Conservation (phyloP, 306 rosid species). For the Cucurbita ficifolia region DNA sequence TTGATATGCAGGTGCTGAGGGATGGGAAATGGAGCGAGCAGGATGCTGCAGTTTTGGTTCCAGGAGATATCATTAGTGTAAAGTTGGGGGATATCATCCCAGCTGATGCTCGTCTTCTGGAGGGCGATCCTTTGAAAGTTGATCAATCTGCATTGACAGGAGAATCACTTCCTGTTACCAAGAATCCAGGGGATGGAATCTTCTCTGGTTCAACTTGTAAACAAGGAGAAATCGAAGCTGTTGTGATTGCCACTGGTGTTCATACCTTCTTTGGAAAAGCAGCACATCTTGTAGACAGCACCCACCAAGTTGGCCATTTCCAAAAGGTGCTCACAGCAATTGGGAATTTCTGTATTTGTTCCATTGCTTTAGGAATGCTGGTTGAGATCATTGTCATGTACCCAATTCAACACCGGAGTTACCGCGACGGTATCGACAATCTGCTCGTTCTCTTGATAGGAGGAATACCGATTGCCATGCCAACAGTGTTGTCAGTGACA, state of each 20-base stretch:
- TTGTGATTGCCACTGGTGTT: constrained; percentile 91
- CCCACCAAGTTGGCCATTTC: constrained; percentile 94
- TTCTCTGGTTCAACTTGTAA: constrained; percentile 95
- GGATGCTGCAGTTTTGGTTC: constrained; percentile 91
- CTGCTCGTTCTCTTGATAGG: constrained; percentile 93
- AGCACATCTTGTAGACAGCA: constrained; percentile 92
- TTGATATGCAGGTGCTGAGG: constrained; percentile 56
- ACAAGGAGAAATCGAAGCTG: constrained; percentile 93
- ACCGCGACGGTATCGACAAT: constrained; percentile 82
- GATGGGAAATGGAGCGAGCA: constrained; percentile 84
- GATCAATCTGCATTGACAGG: constrained; percentile 95
- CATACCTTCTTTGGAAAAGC: constrained; percentile 97
- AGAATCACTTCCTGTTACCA: constrained; percentile 87
- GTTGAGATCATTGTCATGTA: constrained; percentile 87
- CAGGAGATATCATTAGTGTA: constrained; percentile 81
- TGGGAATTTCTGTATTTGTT: constrained; percentile 89
- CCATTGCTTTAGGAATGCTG: constrained; percentile 83
- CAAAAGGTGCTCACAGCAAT: constrained; percentile 81
- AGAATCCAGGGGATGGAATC: constrained; percentile 75
- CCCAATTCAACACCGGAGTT: constrained; percentile 75
- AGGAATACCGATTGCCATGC: constrained; percentile 98
- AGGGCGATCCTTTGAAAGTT: constrained; percentile 77
- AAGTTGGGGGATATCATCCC: constrained; percentile 89
- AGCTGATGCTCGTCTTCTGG: constrained; percentile 99
- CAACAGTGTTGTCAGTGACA: constrained; percentile 86